Evolutionary conservation across 495 filamentous ascomycete genomes (phyloP), one percentile per base, ranked within the genome.

Genomic region (Peziza echinospora): DNA sequence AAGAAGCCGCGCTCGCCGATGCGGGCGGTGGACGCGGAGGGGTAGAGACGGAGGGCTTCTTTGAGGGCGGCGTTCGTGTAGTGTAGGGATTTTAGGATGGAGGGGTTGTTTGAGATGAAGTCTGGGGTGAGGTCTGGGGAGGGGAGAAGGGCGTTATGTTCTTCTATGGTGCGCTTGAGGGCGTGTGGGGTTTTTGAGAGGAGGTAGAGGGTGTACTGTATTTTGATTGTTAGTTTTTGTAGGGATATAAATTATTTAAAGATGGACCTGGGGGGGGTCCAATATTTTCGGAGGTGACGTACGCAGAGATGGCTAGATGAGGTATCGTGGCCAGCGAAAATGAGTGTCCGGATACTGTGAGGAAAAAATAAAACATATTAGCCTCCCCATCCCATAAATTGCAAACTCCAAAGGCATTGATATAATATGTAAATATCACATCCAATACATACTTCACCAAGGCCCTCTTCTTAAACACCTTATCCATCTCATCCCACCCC

Each of bases 251-350:
- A n/a, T n/a, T n/a, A n/a, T n/a, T n/a, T n/a, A n/a, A n/a, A n/a
- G n/a, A n/a, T n/a, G n/a, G n/a, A n/a, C n/a, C n/a, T n/a, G n/a
- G n/a, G n/a, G n/a, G n/a, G n/a, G 6, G 3, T 8, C n/a, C 40
- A 26, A 13, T 8, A 16, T 30, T 48, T 30, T 47, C 41, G 19
- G 48, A 28, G 24, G 50, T 21, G 9, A 47, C 41, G n/a, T 43
- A 43, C 41, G 0, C 53, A 42, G 5, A 70, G 52, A 1, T 60
- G 52, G 45, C 61, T 61, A 24, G 58, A 53, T 5, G 67, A 71
- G 2, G 68, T 69, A 55, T 72, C 69, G 49, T 69, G 65, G 16
- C 68, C 68, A 2, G 64, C 68, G 24, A 67, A 65, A 6, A 71
- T 55, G 49, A 71, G 71, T 0, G 64, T 63, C 40, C 64, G 64